These are phyloP conservation scores for Orbilia quercus DNA, from an alignment of 2,329 filamentous ascomycete genomes.

Conservation along the genomic window DNA sequence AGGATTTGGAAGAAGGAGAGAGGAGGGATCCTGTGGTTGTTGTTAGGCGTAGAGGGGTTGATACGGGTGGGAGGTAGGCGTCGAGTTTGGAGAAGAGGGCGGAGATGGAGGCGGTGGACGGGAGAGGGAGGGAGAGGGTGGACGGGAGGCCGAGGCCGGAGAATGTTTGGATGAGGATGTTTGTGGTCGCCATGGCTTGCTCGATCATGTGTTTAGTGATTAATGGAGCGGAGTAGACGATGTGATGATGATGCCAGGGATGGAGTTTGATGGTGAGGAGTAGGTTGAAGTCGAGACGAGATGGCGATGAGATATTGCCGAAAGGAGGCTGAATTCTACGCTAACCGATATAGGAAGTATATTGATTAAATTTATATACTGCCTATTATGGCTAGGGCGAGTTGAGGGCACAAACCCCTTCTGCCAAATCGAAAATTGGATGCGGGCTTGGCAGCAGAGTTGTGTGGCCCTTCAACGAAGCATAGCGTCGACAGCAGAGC, in stretches of 20 bases:
- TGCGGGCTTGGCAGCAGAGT: slow-evolving; percentile 38
- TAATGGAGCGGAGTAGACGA: neutral
- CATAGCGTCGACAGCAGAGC: slow-evolving; percentile 29
- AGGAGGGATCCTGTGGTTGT: slow-evolving; percentile 77
- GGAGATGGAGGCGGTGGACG: slow-evolving; percentile 72
- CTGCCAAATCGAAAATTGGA: slow-evolving; percentile 50
- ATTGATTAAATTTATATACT: slow-evolving; percentile 25
- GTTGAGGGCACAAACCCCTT: slow-evolving; percentile 56
- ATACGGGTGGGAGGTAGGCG: slow-evolving; percentile 65
- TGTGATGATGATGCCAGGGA: slow-evolving; percentile 1
- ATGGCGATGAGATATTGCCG: slow-evolving; percentile 45
- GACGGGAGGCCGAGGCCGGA: slow-evolving; percentile 82
- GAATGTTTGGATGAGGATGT: slow-evolving; percentile 82
- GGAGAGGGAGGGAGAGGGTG: slow-evolving; percentile 82
- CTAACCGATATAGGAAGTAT: slow-evolving; percentile 15
- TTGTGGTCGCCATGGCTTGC: slow-evolving; percentile 44
- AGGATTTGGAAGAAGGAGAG: slow-evolving; percentile 82
- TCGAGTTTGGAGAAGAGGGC: slow-evolving; percentile 74
- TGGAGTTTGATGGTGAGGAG: slow-evolving; percentile 6
- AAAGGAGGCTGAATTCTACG: slow-evolving; percentile 26
- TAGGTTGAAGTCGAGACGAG: slow-evolving; percentile 16
- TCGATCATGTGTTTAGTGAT: neutral
- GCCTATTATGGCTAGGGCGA: slow-evolving; percentile 11
- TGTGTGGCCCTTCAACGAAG: slow-evolving; percentile 44
- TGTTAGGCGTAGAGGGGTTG: slow-evolving; percentile 76